Evolutionary conservation across 2,329 filamentous ascomycete genomes (phyloP), one percentile per base, ranked within the genome.

Genomic region (Neofusicoccum cordaticola): DNA sequence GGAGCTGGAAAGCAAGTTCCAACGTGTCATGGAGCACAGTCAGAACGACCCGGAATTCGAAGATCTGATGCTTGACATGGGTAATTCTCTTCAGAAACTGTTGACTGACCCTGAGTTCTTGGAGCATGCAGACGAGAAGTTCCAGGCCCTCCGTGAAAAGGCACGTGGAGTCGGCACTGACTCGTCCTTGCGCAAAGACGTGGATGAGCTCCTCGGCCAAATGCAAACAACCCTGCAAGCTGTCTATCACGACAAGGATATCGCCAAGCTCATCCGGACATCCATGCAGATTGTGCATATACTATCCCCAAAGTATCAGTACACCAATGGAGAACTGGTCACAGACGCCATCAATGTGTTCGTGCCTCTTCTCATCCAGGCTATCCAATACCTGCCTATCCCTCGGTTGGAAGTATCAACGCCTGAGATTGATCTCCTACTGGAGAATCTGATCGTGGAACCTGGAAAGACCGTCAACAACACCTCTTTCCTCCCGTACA

Each of bases 361-460:
- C 73, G 82, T 95, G 4, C 94, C 94, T 0, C 80, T 92, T 12
- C 72, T 93, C 3, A 85, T 97, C 65, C 84, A 91, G 68, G 86
- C 87, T 2, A 83, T 98, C 37, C 93, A 97, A 74, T 93, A 92
- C 77, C 81, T 98, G 3, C 94, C 94, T 0, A 95, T 98, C 61
- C 93, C 93, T 0, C 89, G 94, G 4, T 78, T 97, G n/a, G 94
- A 97, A 75, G 82, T 97, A 4, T 90, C 91, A 0, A 90, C 89
- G 3, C 93, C 93, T 0, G 88, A 91, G 39, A 83, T 96, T 63
- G 93, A 97, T 70, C 84, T 98, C 4, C 81, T 98, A 0, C 80
- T 98, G 2, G 94, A 98, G 73, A 97, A 96, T 68, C 82, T 98
- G 37, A 90, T 98, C 66, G 83, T 98, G 37, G 92, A 97, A 73